A percentile compares a stretch with the other conserved stretches of the same genome.
Conservation (phyloP, 75 land plant species). For the Isoetes taiwanensis region DNA sequence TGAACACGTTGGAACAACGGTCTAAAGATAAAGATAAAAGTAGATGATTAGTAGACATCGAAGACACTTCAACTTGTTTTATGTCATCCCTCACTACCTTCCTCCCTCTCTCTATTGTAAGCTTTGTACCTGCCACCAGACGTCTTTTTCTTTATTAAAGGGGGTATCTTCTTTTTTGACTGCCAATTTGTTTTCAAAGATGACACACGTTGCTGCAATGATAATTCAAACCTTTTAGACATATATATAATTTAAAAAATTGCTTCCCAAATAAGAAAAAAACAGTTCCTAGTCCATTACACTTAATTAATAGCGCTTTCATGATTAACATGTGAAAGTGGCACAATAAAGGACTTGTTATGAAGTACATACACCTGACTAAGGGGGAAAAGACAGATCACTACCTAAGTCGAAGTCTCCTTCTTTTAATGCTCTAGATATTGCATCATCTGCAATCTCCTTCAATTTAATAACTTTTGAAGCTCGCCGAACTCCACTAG, state of each 20-base stretch:
- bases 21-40: constrained; percentile 29
- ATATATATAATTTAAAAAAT: too few relatives aligned
- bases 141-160: constrained; percentile 71
- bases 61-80: not conserved
- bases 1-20: constrained; percentile 47
- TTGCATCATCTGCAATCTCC: constrained; percentile 74
- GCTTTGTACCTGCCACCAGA: constrained; percentile 99
- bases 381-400: too few relatives aligned
- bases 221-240: too few relatives aligned
- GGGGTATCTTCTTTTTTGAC: constrained; percentile 53
- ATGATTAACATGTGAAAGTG: too few relatives aligned
- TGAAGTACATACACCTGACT: too few relatives aligned
- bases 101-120: too few relatives aligned
- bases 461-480: constrained; percentile 63
- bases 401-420: too few relatives aligned
- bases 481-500: constrained; percentile 76
- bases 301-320: too few relatives aligned
- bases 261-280: too few relatives aligned
- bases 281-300: too few relatives aligned
- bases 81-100: too few relatives aligned
- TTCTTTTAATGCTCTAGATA: constrained; percentile 31
- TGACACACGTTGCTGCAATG: constrained; percentile 57
- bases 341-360: too few relatives aligned
- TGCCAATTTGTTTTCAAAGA: constrained; percentile 55
- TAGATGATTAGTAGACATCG: not conserved